These are phyloP conservation scores for Trichosporon sp. DNA, from an alignment of 1,284 basidiomycete genomes.

Conservation along the genomic window DNA sequence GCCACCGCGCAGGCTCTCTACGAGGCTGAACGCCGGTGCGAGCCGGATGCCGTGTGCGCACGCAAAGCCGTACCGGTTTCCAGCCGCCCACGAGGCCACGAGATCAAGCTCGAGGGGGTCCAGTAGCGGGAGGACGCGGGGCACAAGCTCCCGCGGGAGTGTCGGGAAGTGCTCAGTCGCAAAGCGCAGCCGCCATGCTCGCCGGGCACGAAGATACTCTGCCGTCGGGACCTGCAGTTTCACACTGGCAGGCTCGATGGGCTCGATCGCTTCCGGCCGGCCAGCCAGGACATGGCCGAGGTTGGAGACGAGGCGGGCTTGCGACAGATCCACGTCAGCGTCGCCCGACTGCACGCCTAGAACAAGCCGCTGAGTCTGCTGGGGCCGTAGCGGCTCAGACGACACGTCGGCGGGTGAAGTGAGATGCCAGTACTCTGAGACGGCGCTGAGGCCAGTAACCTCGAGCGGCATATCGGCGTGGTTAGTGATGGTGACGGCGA, in stretches of 20 bases:
- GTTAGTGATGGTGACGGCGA: conserved; percentile 23
- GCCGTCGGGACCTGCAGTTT: conserved; percentile 17
- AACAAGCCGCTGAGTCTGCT: conserved; percentile 40
- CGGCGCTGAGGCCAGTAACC: conserved; percentile 3
- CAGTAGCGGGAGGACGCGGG: conserved; percentile 74
- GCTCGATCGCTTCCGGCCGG: conserved; percentile 24
- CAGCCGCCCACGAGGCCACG: conserved; percentile 70
- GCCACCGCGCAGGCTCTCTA: conserved; percentile 64
- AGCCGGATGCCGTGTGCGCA: conserved; percentile 65
- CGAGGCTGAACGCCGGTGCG: conserved; percentile 65
- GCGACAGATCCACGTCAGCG: conserved; percentile 31
- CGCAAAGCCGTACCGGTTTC: conserved; percentile 64
- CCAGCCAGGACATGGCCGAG: conserved; percentile 41
- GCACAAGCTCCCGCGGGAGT: conserved; percentile 63
- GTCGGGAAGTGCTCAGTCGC: conserved; percentile 62
- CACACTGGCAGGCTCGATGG: conserved; percentile 22
- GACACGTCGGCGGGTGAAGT: background rate
- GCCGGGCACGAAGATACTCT: conserved; percentile 36
- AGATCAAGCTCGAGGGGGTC: conserved; percentile 72
- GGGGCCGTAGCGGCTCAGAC: conserved; percentile 33
- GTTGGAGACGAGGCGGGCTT: conserved; percentile 35
- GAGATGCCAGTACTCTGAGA: conserved; percentile 26
- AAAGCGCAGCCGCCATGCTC: conserved; percentile 48
- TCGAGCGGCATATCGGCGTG: conserved; percentile 26
- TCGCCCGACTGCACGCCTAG: conserved; percentile 23